These are phyloP conservation scores for Boletus sp. DNA, from an alignment of 1,284 basidiomycete genomes.

Conservation along the genomic window DNA sequence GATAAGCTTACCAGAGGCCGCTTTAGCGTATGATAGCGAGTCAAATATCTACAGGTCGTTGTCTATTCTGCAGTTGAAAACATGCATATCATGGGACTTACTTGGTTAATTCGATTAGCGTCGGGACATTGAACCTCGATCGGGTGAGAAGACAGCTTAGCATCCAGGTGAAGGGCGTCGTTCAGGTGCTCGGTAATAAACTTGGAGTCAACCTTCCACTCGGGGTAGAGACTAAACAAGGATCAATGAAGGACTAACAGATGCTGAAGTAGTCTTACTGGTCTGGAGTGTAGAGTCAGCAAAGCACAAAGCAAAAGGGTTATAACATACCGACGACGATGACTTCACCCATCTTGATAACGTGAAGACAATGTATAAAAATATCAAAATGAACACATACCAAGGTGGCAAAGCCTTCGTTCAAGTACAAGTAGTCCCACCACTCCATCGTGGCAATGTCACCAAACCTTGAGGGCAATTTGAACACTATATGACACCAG, in stretches of 20 bases:
- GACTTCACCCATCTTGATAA: conserved; percentile 78
- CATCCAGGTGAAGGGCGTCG: conserved; percentile 76
- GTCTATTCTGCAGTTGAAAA: background rate
- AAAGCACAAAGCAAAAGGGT: background rate
- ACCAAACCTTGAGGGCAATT: conserved; percentile 59
- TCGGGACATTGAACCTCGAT: conserved; percentile 93
- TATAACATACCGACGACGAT: conserved; percentile 71
- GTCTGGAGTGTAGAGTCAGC: conserved; percentile 34
- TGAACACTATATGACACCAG: conserved; percentile 2
- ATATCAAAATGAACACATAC: conserved; percentile 37
- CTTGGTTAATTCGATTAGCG: conserved; percentile 82
- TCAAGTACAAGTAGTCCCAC: conserved; percentile 90
- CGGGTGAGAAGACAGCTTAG: conserved; percentile 90
- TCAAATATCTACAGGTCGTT: conserved; percentile 69
- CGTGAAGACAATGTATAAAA: conserved; percentile 1
- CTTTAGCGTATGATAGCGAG: conserved; percentile 82
- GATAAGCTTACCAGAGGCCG: conserved; percentile 59
- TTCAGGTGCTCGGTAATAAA: conserved; percentile 65
- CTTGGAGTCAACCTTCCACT: conserved; percentile 70
- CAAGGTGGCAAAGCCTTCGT: conserved; percentile 87
- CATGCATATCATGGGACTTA: conserved; percentile 18
- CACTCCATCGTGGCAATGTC: conserved; percentile 91
- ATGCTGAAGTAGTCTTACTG: conserved; percentile 35
- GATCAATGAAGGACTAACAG: conserved; percentile 8
- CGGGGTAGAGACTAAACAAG: conserved; percentile 60